Conservation (phyloP, 2,329 filamentous ascomycete genomes). For the Ceratocystis eucalypticola region DNA sequence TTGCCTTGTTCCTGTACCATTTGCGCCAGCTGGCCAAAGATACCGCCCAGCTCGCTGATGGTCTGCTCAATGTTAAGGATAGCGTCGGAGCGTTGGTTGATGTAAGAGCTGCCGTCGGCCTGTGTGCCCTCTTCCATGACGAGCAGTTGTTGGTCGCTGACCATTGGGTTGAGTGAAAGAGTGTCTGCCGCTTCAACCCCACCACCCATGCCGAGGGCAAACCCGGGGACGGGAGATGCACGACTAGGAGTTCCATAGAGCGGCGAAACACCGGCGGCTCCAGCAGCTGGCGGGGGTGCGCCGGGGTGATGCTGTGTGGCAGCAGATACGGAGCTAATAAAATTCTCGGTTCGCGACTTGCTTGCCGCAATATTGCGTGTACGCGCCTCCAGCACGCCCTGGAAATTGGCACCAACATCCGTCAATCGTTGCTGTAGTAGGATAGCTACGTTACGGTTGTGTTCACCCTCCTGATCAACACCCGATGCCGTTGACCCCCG, state of each 20-base stretch:
- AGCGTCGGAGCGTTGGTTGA: slow-evolving; percentile 83
- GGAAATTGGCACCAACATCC: slow-evolving; percentile 89
- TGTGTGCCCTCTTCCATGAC: slow-evolving; percentile 89
- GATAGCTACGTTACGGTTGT: slow-evolving; percentile 94
- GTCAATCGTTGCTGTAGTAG: slow-evolving; percentile 83
- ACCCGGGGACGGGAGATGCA: slow-evolving; percentile 50
- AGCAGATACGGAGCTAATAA: slow-evolving; percentile 77
- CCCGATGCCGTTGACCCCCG: slow-evolving; percentile 31
- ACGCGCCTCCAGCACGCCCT: slow-evolving; percentile 87
- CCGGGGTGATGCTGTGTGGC: slow-evolving; percentile 51
- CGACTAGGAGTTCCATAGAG: slow-evolving; percentile 68
- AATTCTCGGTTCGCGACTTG: slow-evolving; percentile 84
- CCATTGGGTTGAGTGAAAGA: slow-evolving; percentile 64
- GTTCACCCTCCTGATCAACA: slow-evolving; percentile 73
- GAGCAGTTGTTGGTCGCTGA: slow-evolving; percentile 72
- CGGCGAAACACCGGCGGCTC: slow-evolving; percentile 55
- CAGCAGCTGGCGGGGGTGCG: not conserved
- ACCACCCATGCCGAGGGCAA: slow-evolving; percentile 62
- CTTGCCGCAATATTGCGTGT: slow-evolving; percentile 98
- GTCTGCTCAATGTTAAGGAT: slow-evolving; percentile 96
- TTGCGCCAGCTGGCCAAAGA: slow-evolving; percentile 84
- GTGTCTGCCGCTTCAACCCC: slow-evolving; percentile 67
- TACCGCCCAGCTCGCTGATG: slow-evolving; percentile 76
- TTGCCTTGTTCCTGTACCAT: slow-evolving; percentile 98
- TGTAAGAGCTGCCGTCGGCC: slow-evolving; percentile 58